A percentile compares a stretch with the other conserved stretches of the same genome.
Evolutionary conservation across 2,329 filamentous ascomycete genomes (phyloP).

Genomic region (Scytalidium sp.): DNA sequence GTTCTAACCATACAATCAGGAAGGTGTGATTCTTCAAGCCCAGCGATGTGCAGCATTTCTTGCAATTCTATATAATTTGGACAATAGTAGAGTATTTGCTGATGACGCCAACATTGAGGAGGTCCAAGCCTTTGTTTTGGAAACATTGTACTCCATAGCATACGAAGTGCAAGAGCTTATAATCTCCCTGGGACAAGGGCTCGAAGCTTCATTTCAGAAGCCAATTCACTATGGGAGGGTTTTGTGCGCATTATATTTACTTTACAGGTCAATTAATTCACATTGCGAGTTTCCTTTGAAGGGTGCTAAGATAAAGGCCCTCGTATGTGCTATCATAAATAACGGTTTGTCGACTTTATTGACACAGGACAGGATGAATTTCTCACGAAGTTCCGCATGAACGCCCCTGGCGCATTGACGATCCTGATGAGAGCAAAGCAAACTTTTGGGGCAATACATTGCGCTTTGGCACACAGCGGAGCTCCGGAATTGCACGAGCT

Average conservation of each 20-base stretch:
- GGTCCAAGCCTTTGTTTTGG: background rate
- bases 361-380: background rate
- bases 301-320: background rate
- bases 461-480: background rate
- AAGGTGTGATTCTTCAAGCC: background rate
- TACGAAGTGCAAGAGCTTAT: background rate
- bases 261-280: background rate
- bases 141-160: background rate
- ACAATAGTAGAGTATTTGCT: background rate
- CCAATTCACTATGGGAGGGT: background rate
- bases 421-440: background rate
- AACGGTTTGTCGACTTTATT: too few species aligned
- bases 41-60: background rate
- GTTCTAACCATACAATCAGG: background rate
- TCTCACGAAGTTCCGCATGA: background rate
- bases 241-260: background rate
- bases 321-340: too few species aligned
- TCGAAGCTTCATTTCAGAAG: background rate
- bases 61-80: background rate
- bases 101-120: background rate
- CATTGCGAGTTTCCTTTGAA: background rate
- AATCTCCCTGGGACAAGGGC: background rate
- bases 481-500: background rate
- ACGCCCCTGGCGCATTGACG: background rate
- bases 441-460: background rate